A percentile compares a stretch with the other conserved stretches of the same genome.
phyloP scores from a whole-genome alignment of 257 asterid species.

The Fraxinus quadrangulata region DNA sequence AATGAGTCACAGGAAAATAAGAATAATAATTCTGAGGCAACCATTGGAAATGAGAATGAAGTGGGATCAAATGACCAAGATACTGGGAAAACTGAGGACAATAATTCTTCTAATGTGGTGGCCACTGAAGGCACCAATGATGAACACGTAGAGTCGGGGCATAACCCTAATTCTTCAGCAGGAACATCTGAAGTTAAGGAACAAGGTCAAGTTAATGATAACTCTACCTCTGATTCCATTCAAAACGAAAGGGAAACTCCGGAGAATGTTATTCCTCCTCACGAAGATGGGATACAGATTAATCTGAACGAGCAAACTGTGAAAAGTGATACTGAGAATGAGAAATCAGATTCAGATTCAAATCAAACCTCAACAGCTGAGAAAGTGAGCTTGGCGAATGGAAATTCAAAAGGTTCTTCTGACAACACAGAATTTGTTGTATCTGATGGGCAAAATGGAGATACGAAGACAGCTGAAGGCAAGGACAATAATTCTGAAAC shows the following conservation, averaged over 20 bases:
- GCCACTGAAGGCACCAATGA: constrained; percentile 23
- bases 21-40: constrained; percentile 17
- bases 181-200: constrained; percentile 32
- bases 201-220: constrained; percentile 24
- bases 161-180: constrained; percentile 28
- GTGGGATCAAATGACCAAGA: constrained; percentile 26
- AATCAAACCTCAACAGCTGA: constrained; percentile 18
- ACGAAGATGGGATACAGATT: constrained; percentile 11
- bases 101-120: constrained; percentile 22
- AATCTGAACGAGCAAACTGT: constrained; percentile 30
- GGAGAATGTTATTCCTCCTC: background rate
- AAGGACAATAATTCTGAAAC: constrained; percentile 31
- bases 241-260: constrained; percentile 29
- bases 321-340: constrained; percentile 12
- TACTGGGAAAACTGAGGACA: constrained; percentile 29
- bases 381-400: constrained; percentile 20
- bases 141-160: constrained; percentile 22
- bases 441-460: constrained; percentile 27
- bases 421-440: constrained; percentile 19
- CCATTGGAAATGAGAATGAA: constrained; percentile 23
- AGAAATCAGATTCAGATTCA: constrained; percentile 33
- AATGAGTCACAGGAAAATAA: constrained; percentile 25
- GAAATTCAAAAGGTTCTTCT: constrained; percentile 29
- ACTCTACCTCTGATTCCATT: constrained; percentile 26
- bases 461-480: constrained; percentile 10